Percentiles rank a stretch among this genome's conserved stretches.
phyloP scores from a whole-genome alignment of 169 alveolate species.

The Cryptosporidium sp. region DNA sequence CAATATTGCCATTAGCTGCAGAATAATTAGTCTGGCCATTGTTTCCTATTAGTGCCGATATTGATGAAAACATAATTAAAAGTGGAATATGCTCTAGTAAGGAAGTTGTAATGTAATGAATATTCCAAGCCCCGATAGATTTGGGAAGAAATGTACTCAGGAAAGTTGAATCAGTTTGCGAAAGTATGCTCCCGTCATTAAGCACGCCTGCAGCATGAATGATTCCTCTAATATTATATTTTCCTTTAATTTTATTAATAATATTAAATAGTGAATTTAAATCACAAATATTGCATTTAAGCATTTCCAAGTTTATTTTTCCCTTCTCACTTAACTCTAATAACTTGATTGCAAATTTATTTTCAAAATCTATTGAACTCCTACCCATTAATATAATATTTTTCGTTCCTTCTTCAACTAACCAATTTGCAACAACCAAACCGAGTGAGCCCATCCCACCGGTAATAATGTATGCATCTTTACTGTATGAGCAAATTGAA shows the following conservation, averaged over 20 bases:
- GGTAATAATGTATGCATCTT: constrained; percentile 76
- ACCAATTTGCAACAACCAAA: constrained; percentile 79
- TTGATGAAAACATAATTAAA: constrained; percentile 81
- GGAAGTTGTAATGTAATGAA: constrained; percentile 78
- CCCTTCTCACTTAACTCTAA: neutral
- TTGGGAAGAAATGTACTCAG: constrained; percentile 80
- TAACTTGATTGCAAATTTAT: neutral
- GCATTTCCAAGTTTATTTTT: constrained; percentile 36
- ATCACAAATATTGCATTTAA: constrained; percentile 27
- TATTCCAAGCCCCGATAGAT: constrained; percentile 84
- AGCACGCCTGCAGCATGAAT: constrained; percentile 84
- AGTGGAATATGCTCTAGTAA: constrained; percentile 46
- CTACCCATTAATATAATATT: constrained; percentile 74
- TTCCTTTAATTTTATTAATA: neutral
- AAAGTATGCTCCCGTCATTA: constrained; percentile 77
- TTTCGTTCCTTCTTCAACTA: constrained; percentile 81
- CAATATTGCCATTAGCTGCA: constrained; percentile 83
- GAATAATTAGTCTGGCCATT: constrained; percentile 83
- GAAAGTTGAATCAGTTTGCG: constrained; percentile 74
- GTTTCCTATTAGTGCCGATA: constrained; percentile 82
- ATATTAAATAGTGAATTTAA: neutral
- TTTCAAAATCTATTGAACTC: neutral
- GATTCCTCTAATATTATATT: constrained; percentile 71
- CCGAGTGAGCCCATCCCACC: constrained; percentile 83
- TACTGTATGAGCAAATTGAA: neutral